phyloP scores from a whole-genome alignment of 192 early-diverging fungal genomes.

The Backusella tuberculispora region DNA sequence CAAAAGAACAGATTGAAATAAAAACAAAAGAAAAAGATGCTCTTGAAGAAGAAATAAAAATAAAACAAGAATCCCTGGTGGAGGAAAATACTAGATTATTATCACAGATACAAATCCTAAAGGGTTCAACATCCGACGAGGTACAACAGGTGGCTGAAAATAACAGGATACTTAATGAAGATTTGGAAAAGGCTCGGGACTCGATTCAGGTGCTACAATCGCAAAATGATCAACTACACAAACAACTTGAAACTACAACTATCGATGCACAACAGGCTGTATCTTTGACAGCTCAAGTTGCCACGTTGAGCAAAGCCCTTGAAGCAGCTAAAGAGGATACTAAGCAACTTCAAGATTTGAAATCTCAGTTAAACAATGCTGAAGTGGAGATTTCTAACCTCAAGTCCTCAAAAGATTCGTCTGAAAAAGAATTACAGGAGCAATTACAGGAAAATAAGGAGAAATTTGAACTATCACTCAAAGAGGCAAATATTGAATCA shows the following conservation, averaged over 20 bases:
- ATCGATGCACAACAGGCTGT: not conserved
- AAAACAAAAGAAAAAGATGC: not conserved
- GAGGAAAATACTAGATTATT: not conserved
- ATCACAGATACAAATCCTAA: slow-evolving; percentile 10
- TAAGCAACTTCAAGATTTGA: not conserved
- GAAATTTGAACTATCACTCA: slow-evolving; percentile 6
- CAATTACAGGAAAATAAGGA: slow-evolving; percentile 7
- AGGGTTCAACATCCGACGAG: slow-evolving; percentile 9
- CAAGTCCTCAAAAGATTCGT: not conserved
- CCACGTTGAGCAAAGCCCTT: not conserved
- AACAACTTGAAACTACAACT: slow-evolving; percentile 8
- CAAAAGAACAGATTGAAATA: not conserved
- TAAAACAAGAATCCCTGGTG: not conserved
- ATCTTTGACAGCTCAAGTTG: slow-evolving; percentile 11
- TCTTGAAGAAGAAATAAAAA: not conserved
- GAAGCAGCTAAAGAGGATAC: not conserved
- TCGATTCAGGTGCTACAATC: slow-evolving; percentile 10
- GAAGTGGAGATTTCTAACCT: not conserved
- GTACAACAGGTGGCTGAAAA: slow-evolving; percentile 16
- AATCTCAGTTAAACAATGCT: not conserved
- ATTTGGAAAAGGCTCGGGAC: slow-evolving; percentile 7
- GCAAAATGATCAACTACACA: slow-evolving; percentile 1
- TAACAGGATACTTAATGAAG: slow-evolving; percentile 2
- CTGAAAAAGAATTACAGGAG: not conserved
- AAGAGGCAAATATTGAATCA: slow-evolving; percentile 18